Evolutionary conservation across 208 protist genomes (phyloP).

Genomic region (Entamoeba moshkovskii): DNA sequence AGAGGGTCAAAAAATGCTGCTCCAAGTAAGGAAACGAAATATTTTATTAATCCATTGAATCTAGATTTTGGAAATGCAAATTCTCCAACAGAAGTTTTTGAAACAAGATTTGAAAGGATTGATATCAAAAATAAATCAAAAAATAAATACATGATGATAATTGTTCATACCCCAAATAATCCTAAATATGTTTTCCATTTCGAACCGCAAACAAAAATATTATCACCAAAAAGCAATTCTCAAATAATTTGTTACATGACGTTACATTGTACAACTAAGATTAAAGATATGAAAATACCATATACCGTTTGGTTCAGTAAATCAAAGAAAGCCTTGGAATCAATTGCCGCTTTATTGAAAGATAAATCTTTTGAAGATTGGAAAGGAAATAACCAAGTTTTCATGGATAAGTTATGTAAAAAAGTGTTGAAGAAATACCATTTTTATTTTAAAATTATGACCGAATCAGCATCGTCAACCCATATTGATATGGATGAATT

Average conservation of each 20-base stretch:
- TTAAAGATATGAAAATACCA: neutral
- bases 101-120: neutral
- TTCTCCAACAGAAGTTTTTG: neutral
- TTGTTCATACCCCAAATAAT: neutral
- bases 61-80: neutral
- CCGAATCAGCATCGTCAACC: neutral
- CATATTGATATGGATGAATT: conserved; percentile 4
- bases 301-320: neutral
- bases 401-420: neutral
- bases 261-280: neutral
- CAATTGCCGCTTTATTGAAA: neutral
- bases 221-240: neutral
- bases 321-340: neutral
- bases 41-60: neutral
- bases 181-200: neutral
- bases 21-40: neutral
- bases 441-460: neutral
- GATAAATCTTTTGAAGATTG: neutral
- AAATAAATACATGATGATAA: neutral
- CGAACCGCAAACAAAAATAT: neutral
- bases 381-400: neutral
- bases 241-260: neutral
- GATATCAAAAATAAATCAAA: neutral
- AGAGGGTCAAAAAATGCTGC: neutral
- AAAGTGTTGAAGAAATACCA: neutral